Base-by-base conservation (phyloP, 345 rosid genomes). In the Anastatica hierochuntica region DNA sequence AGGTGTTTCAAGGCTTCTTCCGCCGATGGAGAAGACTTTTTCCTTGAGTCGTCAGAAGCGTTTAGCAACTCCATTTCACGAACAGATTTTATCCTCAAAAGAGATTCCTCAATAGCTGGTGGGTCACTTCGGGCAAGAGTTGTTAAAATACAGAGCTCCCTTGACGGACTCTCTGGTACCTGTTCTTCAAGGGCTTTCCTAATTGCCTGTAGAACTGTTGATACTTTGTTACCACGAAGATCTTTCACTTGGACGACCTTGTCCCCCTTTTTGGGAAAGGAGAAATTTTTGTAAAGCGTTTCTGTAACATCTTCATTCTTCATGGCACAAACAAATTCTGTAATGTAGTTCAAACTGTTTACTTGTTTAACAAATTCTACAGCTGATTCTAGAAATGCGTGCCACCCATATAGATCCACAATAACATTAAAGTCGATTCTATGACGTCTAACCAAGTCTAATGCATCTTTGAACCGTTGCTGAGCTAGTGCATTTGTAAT, bases 1-100 rank as follows among this genome's bases (percentile, higher is more conserved):
- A 92, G 88, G 72, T 92, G 98, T 72, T 85, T 92, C 67, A 85
- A 49, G 9, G 94, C 90, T 79, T 88, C 98, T 74, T 92, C 98
- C 24, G 97, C 88, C 52, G 95, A 81, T 63, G 98, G 96, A 67
- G 49, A 71, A 45, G 77, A 74, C 34, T 24, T 57, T 73, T 63
- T 81, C 64, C 63, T 74, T 50, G 80, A 66, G 37, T 81, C 81
- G 67, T 67, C 74, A 66, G 79, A 77, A 58, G 81, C 71, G 68
- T 74, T 78, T 37, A 45, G 76, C 38, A 92, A 74, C 68, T 92
- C 98, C 82, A 74, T 71, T 64, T 85, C 97, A 60, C 97, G 97
- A 55, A 85, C 81, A 60, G 55, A 67, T 75, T 85, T 92, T 68
- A 92, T 69, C 78, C 98, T 85, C 79, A 76, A 62, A 53, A 92